Evolutionary conservation across 371 early-diverging fungal species (phyloP).

Genomic region (Mucor sp.): DNA sequence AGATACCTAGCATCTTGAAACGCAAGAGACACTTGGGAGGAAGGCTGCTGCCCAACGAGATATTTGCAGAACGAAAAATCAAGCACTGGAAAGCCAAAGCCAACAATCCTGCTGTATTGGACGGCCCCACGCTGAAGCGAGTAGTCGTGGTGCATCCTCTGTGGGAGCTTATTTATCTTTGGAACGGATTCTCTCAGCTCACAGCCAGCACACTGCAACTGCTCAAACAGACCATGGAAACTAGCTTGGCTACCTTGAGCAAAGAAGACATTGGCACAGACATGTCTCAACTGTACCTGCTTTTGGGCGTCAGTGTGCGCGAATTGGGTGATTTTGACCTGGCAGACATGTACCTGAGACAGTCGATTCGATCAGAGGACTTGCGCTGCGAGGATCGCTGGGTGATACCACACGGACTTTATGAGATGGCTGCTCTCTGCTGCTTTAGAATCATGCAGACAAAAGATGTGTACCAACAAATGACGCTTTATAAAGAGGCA

Average conservation of each 20-base stretch:
- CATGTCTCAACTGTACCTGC: slow-evolving; percentile 29
- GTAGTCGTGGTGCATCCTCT: slow-evolving; percentile 43
- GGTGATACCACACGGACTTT: slow-evolving; percentile 32
- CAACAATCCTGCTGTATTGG: slow-evolving; percentile 12
- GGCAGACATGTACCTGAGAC: slow-evolving; percentile 34
- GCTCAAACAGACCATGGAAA: slow-evolving; percentile 33
- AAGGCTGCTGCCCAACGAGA: slow-evolving; percentile 45
- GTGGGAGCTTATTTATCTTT: slow-evolving; percentile 53
- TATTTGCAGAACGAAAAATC: slow-evolving; percentile 50
- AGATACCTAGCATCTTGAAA: slow-evolving; percentile 40
- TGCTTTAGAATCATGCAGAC: slow-evolving; percentile 19
- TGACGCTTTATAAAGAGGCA: slow-evolving; percentile 23
- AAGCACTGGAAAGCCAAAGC: slow-evolving; percentile 35
- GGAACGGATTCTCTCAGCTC: slow-evolving; percentile 51
- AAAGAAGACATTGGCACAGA: slow-evolving; percentile 23
- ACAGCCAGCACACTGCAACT: slow-evolving; percentile 20
- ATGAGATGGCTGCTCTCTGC: slow-evolving; percentile 33
- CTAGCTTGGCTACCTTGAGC: not conserved
- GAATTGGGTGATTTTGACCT: slow-evolving; percentile 36
- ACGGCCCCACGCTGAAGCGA: slow-evolving; percentile 31
- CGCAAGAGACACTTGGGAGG: slow-evolving; percentile 38
- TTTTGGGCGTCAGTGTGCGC: slow-evolving; percentile 40
- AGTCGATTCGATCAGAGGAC: slow-evolving; percentile 13
- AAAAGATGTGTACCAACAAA: slow-evolving; percentile 5
- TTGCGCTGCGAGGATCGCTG: slow-evolving; percentile 25